phyloP scores from a whole-genome alignment of 805 yeast genomes.

The Pichia manshurica region DNA sequence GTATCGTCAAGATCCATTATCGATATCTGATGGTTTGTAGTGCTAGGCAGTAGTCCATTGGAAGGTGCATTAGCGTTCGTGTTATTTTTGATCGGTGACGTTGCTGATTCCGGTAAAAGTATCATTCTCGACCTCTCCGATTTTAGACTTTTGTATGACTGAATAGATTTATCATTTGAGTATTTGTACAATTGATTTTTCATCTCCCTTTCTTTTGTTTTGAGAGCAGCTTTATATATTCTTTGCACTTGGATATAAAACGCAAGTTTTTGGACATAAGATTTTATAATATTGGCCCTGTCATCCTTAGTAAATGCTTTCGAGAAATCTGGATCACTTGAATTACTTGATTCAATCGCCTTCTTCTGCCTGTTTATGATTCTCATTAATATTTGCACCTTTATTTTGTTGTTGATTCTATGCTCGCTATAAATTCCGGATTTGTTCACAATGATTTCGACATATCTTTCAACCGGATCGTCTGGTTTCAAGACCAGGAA shows the following conservation, averaged over 20 bases:
- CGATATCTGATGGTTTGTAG: background rate
- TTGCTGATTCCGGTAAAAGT: conserved; percentile 7
- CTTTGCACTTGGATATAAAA: conserved; percentile 61
- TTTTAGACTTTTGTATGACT: conserved; percentile 15
- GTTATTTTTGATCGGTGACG: conserved; percentile 1
- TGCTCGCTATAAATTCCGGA: conserved; percentile 58
- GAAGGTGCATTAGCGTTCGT: background rate
- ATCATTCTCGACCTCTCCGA: conserved; percentile 14
- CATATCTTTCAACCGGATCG: conserved; percentile 39
- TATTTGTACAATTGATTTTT: conserved; percentile 5
- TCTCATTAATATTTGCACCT: conserved; percentile 37
- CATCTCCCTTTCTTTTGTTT: conserved; percentile 14
- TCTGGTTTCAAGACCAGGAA: conserved; percentile 39
- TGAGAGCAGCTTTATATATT: conserved; percentile 46
- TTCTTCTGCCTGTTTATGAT: conserved; percentile 20
- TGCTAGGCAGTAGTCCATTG: too few species aligned
- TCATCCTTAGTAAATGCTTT: conserved; percentile 33
- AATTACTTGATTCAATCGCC: background rate
- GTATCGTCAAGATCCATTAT: conserved; percentile 8
- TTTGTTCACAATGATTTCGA: conserved; percentile 36
- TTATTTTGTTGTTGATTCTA: conserved; percentile 33
- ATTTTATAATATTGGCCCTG: conserved; percentile 39
- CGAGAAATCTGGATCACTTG: conserved; percentile 3
- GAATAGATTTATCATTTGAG: conserved; percentile 12
- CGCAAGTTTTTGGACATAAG: conserved; percentile 48